Conservation (phyloP, 169 alveolate species). For the Babesia bigemina region DNA sequence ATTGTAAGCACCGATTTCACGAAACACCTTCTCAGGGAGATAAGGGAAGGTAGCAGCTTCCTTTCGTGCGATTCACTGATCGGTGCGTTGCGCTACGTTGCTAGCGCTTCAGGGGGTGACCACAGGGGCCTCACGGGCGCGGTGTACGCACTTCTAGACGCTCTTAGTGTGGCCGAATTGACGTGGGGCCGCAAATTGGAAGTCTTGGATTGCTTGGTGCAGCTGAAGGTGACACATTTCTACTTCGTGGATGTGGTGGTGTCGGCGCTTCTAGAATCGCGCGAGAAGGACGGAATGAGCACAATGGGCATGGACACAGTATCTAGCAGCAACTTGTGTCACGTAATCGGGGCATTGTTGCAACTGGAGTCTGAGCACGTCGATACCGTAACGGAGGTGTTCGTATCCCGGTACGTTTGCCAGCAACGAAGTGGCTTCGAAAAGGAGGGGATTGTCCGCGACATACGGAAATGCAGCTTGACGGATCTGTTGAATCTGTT, state of each 20-base stretch:
- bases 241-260: constrained; percentile 3
- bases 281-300: not conserved
- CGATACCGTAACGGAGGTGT: not conserved
- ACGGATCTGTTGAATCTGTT: constrained; percentile 8
- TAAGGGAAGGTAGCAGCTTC: not conserved
- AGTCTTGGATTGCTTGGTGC: constrained; percentile 14
- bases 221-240: constrained; percentile 3
- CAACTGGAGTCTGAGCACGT: not conserved
- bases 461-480: constrained; percentile 11
- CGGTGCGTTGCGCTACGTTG: constrained; percentile 13
- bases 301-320: constrained; percentile 19
- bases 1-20: not conserved
- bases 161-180: not conserved
- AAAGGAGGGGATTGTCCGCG: not conserved
- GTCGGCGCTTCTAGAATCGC: not conserved
- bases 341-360: not conserved
- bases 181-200: constrained; percentile 3
- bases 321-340: constrained; percentile 8
- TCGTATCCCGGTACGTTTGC: not conserved
- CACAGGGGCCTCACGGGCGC: constrained; percentile 5
- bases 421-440: not conserved
- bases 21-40: not conserved
- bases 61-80: constrained; percentile 4
- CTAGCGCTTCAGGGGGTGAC: not conserved
- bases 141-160: constrained; percentile 6